Conservation (phyloP, 129 eudicot genomes). For the Helianthus annuus region DNA sequence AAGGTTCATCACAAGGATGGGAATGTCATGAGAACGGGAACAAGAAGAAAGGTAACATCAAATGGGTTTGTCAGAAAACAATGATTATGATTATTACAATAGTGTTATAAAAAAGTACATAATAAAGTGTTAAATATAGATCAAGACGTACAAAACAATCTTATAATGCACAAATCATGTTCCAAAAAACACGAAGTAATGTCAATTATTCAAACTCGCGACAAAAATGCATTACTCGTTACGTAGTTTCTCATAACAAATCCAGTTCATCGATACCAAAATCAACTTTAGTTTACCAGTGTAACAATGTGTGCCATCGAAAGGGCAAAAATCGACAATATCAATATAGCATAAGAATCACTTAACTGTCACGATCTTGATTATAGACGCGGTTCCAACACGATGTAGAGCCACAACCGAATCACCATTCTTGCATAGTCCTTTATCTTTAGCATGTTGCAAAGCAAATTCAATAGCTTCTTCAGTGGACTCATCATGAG, state of each 20-base stretch:
- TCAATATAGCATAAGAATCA: neutral
- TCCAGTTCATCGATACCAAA: neutral
- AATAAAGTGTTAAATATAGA: no score
- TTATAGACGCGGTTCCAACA: constrained; percentile 52
- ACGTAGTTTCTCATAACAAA: constrained; percentile 1
- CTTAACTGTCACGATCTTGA: constrained; percentile 61
- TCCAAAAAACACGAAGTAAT: neutral
- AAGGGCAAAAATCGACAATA: constrained; percentile 18
- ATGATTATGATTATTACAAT: no score
- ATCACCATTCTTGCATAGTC: constrained; percentile 53
- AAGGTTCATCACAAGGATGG: no score
- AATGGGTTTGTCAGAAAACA: no score
- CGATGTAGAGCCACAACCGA: constrained; percentile 59
- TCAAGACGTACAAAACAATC: no score
- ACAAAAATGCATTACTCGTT: constrained; percentile 16
- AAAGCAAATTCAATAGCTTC: constrained; percentile 55
- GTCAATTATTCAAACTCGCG: constrained; percentile 4
- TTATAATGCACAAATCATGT: neutral
- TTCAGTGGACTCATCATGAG: constrained; percentile 68
- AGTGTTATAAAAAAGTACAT: no score
- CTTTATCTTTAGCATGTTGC: constrained; percentile 49
- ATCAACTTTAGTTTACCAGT: constrained; percentile 17
- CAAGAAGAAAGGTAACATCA: no score
- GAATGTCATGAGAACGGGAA: no score
- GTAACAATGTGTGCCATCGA: constrained; percentile 20